Base-by-base conservation (phyloP, 2,329 filamentous ascomycete species). In the Dothideomycetes sp. region DNA sequence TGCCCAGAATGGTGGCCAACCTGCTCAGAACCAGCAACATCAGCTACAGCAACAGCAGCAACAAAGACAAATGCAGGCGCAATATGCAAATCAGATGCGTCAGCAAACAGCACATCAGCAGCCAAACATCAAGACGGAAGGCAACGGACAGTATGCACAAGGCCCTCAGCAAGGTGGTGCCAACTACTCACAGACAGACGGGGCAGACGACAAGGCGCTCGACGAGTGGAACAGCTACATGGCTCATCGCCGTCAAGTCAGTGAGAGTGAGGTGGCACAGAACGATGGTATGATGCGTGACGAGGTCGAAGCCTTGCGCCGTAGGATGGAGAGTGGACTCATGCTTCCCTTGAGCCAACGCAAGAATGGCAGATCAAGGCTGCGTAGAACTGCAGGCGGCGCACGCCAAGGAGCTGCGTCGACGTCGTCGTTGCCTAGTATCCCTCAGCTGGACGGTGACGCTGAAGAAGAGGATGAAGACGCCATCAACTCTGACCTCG, bases 401-500 rank as follows among this genome's bases (percentile, higher is more conserved):
- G 47, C 30, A 31, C 43, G 45, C 23, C 11, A 23, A 23, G 32
- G 20, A 16, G 23, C 30, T 4, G 22, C 11, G 5, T 25, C 23
- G 24, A 18, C 24, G 20, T 23, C 38, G n/a, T 23, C 25, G 12
- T 28, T 34, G 25, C 23, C 27, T 9, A 36, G 33, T 22, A 33
- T 43, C 30, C 27, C 24, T 12, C 39, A 25, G 5, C 19, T 25
- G 51, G 58, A 64, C 11, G 64, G 69, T 29, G 62, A 68, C 32
- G 59, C 46, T 6, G 50, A 49, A 25, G 55, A 61, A 37, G 54
- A 60, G 10, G 88, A 95, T 49, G 89, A 94, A 50, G 88, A 98
- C 60, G 91, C 89, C 2, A 98, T 98, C 66, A 98, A 98, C 62
- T 96, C 91, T 1, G 91, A 98, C 54, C 78, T 98, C 3, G 91